phyloP scores from a whole-genome alignment of 169 alveolate genomes.

The Eimeria sp. region DNA sequence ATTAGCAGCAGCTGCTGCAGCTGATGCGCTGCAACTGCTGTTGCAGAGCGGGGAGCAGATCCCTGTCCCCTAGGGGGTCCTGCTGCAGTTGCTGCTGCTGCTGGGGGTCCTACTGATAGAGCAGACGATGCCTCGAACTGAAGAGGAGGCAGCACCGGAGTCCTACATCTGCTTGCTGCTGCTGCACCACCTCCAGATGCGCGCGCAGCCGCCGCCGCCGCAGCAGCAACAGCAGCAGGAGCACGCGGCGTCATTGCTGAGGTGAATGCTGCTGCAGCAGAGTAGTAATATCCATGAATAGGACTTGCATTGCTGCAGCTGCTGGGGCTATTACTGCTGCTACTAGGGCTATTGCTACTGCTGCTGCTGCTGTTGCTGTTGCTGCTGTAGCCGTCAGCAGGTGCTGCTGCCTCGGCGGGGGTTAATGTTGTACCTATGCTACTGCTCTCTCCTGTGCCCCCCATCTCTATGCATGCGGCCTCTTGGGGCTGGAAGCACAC shows the following conservation, averaged over 20 bases:
- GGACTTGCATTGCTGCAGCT: not conserved
- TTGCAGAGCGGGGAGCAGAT: not conserved
- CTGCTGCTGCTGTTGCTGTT: not conserved
- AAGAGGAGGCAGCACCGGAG: not conserved
- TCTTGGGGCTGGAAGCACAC: constrained; percentile 50
- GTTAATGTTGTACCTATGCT: constrained; percentile 49
- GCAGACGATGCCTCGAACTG: not conserved
- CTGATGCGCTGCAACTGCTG: constrained; percentile 15
- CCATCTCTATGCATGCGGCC: constrained; percentile 1
- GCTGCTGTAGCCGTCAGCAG: not conserved
- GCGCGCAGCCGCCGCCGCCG: constrained; percentile 9
- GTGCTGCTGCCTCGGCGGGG: not conserved
- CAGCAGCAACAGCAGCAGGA: not conserved
- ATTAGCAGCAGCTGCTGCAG: constrained; percentile 39
- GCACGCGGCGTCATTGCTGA: not conserved
- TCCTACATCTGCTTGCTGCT: constrained; percentile 43
- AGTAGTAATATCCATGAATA: not conserved
- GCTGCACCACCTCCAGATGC: constrained; percentile 28
- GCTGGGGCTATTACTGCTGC: not conserved
- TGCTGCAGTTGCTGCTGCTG: not conserved
- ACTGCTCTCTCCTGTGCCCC: constrained; percentile 37
- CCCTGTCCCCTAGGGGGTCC: not conserved
- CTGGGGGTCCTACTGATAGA: not conserved
- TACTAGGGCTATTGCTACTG: not conserved
- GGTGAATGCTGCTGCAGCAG: not conserved